phyloP scores from a whole-genome alignment of 2,329 filamentous ascomycete genomes.

The Claviceps maximensis region DNA sequence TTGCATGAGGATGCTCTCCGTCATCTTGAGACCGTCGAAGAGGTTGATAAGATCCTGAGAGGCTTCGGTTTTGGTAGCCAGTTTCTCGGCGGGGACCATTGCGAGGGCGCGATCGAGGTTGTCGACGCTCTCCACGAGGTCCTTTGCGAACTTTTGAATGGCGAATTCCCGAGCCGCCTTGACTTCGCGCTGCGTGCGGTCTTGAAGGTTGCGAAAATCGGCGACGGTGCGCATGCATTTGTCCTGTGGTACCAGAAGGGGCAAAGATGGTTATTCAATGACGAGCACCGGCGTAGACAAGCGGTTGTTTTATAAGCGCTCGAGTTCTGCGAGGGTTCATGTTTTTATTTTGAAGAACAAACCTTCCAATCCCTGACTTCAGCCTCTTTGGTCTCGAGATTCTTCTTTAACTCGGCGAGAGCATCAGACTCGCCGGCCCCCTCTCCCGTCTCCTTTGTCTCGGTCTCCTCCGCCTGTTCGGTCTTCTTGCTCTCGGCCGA shows the following conservation, averaged over 20 bases:
- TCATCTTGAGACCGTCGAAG: constrained; percentile 90
- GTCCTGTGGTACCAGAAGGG: constrained; percentile 47
- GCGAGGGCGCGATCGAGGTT: constrained; percentile 88
- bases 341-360: constrained; percentile 10
- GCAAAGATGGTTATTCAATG: neutral
- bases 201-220: constrained; percentile 96
- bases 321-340: neutral
- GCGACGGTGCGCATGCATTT: constrained; percentile 88
- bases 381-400: constrained; percentile 37
- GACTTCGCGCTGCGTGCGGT: constrained; percentile 83
- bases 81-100: constrained; percentile 64
- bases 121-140: constrained; percentile 89
- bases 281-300: neutral
- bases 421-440: constrained; percentile 20
- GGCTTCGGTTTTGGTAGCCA: constrained; percentile 41
- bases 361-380: constrained; percentile 73
- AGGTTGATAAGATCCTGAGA: constrained; percentile 65
- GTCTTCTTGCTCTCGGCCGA: constrained; percentile 13
- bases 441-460: constrained; percentile 14
- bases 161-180: constrained; percentile 82
- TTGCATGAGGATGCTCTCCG: constrained; percentile 71
- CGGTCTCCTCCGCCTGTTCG: constrained; percentile 7
- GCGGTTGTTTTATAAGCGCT: neutral
- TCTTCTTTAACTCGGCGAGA: constrained; percentile 34
- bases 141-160: constrained; percentile 88